Evolutionary conservation across 306 rosid species (phyloP).

Genomic region (Vigna nakashimae): DNA sequence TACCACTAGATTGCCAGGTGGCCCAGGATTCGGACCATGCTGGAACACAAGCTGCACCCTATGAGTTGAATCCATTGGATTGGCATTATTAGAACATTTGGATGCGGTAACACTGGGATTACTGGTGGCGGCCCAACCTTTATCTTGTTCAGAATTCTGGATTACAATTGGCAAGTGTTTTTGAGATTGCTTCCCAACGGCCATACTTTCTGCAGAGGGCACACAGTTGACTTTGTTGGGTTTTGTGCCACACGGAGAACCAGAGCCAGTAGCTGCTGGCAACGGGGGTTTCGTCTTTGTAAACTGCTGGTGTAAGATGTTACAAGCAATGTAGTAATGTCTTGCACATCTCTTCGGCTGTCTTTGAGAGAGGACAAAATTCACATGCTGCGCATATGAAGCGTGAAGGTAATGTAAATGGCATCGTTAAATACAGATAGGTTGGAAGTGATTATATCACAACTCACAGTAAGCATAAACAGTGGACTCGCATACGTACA

Average conservation of each 20-base stretch:
- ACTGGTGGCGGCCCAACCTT: slow-evolving; percentile 42
- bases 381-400: slow-evolving; percentile 55
- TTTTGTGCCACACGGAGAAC: slow-evolving; percentile 53
- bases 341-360: slow-evolving; percentile 66
- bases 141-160: slow-evolving; percentile 41
- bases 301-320: slow-evolving; percentile 66
- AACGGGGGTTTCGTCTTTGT: slow-evolving; percentile 45
- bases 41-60: slow-evolving; percentile 51
- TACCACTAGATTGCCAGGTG: slow-evolving; percentile 61
- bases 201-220: slow-evolving; percentile 47
- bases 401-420: slow-evolving; percentile 28
- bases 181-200: slow-evolving; percentile 45
- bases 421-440: slow-evolving; percentile 13
- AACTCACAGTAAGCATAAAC: slow-evolving; percentile 20
- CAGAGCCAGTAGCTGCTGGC: slow-evolving; percentile 50
- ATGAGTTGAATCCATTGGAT: slow-evolving; percentile 46
- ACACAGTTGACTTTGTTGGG: slow-evolving; percentile 41
- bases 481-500: slow-evolving; percentile 23
- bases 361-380: slow-evolving; percentile 50
- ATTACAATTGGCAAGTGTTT: slow-evolving; percentile 45
- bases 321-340: slow-evolving; percentile 73
- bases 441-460: background rate
- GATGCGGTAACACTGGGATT: slow-evolving; percentile 43
- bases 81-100: slow-evolving; percentile 46
- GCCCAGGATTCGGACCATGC: slow-evolving; percentile 52